Conservation (phyloP, 345 rosid species). For the Bruguiera parviflora region DNA sequence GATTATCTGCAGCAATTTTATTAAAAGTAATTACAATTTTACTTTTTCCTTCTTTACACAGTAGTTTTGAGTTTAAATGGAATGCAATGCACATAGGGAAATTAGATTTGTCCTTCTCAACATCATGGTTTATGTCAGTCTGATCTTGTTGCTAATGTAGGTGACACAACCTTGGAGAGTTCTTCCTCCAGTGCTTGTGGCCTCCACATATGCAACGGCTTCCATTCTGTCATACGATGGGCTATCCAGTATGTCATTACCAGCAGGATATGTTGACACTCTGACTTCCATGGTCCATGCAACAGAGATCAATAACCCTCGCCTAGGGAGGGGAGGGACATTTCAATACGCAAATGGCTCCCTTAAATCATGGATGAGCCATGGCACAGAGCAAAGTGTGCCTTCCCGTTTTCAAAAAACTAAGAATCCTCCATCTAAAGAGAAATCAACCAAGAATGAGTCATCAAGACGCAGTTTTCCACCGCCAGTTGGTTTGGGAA, state of each 20-base stretch:
- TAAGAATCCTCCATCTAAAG: conserved; percentile 7
- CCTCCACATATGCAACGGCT: conserved; percentile 56
- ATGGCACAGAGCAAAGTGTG: not conserved
- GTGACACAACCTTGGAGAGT: conserved; percentile 52
- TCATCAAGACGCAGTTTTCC: not conserved
- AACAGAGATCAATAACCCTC: conserved; percentile 31
- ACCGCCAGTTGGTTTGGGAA: too few relatives aligned
- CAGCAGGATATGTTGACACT: conserved; percentile 36
- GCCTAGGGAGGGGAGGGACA: conserved; percentile 9
- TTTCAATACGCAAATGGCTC: conserved; percentile 20
- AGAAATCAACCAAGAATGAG: conserved; percentile 8
- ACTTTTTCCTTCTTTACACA: not conserved
- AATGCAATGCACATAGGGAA: not conserved
- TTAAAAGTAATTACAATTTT: conserved; percentile 49
- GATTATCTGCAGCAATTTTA: conserved; percentile 61
- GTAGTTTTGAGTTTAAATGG: not conserved
- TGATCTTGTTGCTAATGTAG: conserved; percentile 29
- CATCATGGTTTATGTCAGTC: not conserved
- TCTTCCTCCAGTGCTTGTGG: conserved; percentile 66
- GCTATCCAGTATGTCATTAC: conserved; percentile 39
- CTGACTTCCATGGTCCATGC: conserved; percentile 44
- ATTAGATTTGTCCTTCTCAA: not conserved
- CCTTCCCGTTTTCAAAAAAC: conserved; percentile 1
- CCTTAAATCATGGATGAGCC: conserved; percentile 21
- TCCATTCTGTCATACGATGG: conserved; percentile 63